Evolutionary conservation across 768 basidiomycete genomes (phyloP), one percentile per base, ranked within the genome.

Genomic region (Leucocoprinus sp.): DNA sequence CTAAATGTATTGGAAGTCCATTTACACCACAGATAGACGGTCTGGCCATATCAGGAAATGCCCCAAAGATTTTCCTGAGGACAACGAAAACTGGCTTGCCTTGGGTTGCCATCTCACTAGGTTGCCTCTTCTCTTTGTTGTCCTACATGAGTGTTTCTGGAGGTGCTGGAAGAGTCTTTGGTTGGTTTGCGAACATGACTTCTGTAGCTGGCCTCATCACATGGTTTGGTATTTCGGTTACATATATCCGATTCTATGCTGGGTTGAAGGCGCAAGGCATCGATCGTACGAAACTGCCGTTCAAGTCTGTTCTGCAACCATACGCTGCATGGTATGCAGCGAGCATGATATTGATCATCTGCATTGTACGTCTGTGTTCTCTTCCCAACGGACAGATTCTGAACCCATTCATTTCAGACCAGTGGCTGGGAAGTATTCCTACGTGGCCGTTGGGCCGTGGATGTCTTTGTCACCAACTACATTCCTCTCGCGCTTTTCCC

Each of bases 401-500:
- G 14, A 17, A 23, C 15, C n/a, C 9, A 2, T 28, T 2, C 12
- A 23, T n/a, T 19, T 17, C 8, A 74, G 74, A 60, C 71, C 52
- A 71, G 69, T 28, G 67, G 71, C 37, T 71, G 66, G 67, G 40
- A 59, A 12, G 70, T 65, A 14, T 70, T 64, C 59, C 55, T 73
- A 18, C 66, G 65, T 48, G 66, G 59, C 9, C 50, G 53, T 15
- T 70, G 68, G 88, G 57, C 59, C 21, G 69, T 68, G 3, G 79
- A 75, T 23, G 71, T 62, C n/a, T 93, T 95, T 54, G 71, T 93
- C 43, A 91, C 90, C 18, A 89, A 78, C 60, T 96, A 93, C 61
- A 58, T 92, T 35, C 86, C 84, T 17, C 59, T 80, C 4, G 52
- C 57, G n/a, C 43, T 82, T 24, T 90, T 92, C 78, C 88, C 89